Evolutionary conservation across 2,329 filamentous ascomycete species (phyloP).

Genomic region (Leptographium procerum): DNA sequence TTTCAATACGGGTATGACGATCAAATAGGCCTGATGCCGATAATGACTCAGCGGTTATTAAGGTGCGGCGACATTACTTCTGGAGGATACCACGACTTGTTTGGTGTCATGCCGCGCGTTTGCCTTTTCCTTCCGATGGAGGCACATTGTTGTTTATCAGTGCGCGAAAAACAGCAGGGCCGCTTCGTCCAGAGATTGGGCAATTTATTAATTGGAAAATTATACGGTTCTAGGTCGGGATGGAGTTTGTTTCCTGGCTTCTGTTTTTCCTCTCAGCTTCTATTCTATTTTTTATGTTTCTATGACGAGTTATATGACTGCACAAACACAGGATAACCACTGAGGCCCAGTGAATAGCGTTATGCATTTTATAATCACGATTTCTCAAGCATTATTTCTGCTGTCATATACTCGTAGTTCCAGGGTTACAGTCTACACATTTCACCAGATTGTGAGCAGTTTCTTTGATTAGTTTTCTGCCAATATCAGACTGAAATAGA

Average conservation of each 20-base stretch:
- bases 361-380: background rate
- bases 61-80: background rate
- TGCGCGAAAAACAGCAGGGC: background rate
- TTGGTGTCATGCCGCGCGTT: background rate
- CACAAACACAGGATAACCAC: background rate
- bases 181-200: background rate
- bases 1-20: background rate
- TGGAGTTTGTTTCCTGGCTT: background rate
- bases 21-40: background rate
- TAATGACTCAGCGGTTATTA: background rate
- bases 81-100: background rate
- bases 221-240: background rate
- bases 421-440: background rate
- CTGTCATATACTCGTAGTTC: background rate
- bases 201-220: background rate
- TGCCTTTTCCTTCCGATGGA: background rate
- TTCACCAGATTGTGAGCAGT: background rate
- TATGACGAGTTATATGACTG: slow-evolving; percentile 1
- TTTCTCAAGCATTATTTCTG: too few species aligned
- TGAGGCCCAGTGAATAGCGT: background rate
- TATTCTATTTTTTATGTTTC: slow-evolving; percentile 8
- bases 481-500: too few species aligned
- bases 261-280: slow-evolving; percentile 5
- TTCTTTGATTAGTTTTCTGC: too few species aligned
- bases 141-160: slow-evolving; percentile 2